Conservation (phyloP, 495 filamentous ascomycete genomes). For the Aspergillus sparsus region DNA sequence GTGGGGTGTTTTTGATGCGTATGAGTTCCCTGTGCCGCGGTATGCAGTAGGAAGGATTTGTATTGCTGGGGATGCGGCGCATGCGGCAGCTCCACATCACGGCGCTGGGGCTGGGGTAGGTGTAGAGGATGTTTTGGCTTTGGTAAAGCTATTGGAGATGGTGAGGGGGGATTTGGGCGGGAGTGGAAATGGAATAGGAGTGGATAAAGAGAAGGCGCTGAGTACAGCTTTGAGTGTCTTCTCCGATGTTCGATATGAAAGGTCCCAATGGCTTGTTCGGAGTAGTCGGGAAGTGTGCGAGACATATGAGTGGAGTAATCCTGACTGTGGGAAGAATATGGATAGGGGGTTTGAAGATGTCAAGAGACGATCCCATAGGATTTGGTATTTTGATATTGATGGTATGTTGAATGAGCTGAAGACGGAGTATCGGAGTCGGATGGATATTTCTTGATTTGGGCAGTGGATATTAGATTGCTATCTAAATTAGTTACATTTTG, state of each 20-base stretch:
- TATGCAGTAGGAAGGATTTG: constrained; percentile 45
- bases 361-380: constrained; percentile 28
- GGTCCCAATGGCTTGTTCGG: constrained; percentile 33
- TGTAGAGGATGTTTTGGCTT: constrained; percentile 53
- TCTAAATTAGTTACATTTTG: background rate
- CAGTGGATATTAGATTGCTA: background rate
- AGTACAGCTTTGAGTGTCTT: constrained; percentile 23
- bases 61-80: constrained; percentile 53
- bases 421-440: constrained; percentile 7
- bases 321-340: constrained; percentile 21
- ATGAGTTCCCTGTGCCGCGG: constrained; percentile 39
- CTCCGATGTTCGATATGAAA: constrained; percentile 23
- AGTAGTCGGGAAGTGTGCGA: constrained; percentile 34
- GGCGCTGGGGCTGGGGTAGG: constrained; percentile 58
- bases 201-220: constrained; percentile 14
- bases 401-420: constrained; percentile 30
- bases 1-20: constrained; percentile 58
- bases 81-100: constrained; percentile 47
- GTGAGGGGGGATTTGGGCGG: constrained; percentile 2
- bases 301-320: constrained; percentile 30
- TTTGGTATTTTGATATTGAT: constrained; percentile 39
- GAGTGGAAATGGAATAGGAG: background rate
- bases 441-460: background rate
- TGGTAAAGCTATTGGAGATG: constrained; percentile 36
- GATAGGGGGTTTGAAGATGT: constrained; percentile 29